A percentile compares a stretch with the other conserved stretches of the same genome.
Evolutionary conservation across 2,329 filamentous ascomycete species (phyloP).

Genomic region (Botrytis fabae): DNA sequence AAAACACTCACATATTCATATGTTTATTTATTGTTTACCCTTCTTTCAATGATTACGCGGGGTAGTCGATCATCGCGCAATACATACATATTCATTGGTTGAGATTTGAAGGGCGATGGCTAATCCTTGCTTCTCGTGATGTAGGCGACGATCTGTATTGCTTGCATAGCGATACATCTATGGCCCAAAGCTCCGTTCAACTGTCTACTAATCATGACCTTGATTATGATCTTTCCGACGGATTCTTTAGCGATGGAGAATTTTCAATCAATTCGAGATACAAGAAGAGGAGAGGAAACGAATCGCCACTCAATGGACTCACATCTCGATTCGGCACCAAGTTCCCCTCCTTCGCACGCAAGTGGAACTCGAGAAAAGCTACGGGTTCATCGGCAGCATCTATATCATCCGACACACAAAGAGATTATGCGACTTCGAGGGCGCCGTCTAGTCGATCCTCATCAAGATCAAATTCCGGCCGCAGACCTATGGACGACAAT

Average conservation of each 20-base stretch:
- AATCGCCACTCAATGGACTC: conserved; percentile 62
- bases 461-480: conserved; percentile 66
- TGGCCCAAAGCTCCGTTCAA: conserved; percentile 40
- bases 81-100: conserved; percentile 5
- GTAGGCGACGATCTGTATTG: conserved; percentile 62
- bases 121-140: conserved; percentile 29
- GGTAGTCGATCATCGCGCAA: conserved; percentile 20
- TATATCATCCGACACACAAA: conserved; percentile 31
- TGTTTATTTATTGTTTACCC: background rate
- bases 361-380: conserved; percentile 53
- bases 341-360: conserved; percentile 53
- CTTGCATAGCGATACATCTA: conserved; percentile 51
- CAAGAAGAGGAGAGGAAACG: conserved; percentile 59
- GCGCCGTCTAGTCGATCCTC: conserved; percentile 76
- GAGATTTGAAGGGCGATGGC: conserved; percentile 6
- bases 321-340: conserved; percentile 66
- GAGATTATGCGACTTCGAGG: conserved; percentile 47
- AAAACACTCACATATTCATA: conserved; percentile 25
- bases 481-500: conserved; percentile 47
- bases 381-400: conserved; percentile 34
- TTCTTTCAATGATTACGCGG: conserved; percentile 18
- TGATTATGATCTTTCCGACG: conserved; percentile 63
- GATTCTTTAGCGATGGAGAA: conserved; percentile 66
- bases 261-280: conserved; percentile 48
- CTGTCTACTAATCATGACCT: conserved; percentile 49